Conservation (phyloP, 495 filamentous ascomycete genomes). For the Penicillium waksmanii region DNA sequence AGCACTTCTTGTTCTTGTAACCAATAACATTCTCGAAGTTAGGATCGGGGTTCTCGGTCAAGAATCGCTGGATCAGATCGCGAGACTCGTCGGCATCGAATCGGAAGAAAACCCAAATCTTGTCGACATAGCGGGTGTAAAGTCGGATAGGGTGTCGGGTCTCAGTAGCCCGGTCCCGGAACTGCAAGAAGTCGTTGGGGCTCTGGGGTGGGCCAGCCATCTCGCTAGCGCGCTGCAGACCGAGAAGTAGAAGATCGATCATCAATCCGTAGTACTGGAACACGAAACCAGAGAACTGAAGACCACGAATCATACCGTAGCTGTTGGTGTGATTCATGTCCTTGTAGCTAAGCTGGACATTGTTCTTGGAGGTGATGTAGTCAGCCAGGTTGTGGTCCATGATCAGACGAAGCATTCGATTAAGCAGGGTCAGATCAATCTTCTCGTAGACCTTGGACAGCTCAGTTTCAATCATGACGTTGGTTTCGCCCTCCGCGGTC, state of each 20-base stretch:
- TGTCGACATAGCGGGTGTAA: slow-evolving; percentile 97
- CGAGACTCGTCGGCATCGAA: slow-evolving; percentile 93
- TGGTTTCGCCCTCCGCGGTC: slow-evolving; percentile 92
- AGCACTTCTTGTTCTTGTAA: slow-evolving; percentile 99
- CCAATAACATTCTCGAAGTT: slow-evolving; percentile 99
- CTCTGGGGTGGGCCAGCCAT: slow-evolving; percentile 96
- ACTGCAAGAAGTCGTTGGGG: slow-evolving; percentile 98
- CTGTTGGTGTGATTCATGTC: slow-evolving; percentile 99
- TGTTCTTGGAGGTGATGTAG: slow-evolving; percentile 99
- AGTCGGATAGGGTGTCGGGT: slow-evolving; percentile 92
- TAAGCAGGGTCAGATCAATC: slow-evolving; percentile 95
- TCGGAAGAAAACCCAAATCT: slow-evolving; percentile 96
- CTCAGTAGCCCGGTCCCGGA: slow-evolving; percentile 88
- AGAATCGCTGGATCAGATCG: slow-evolving; percentile 95
- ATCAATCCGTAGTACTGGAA: slow-evolving; percentile 99
- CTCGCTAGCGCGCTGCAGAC: slow-evolving; percentile 91
- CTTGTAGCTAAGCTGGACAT: slow-evolving; percentile 98
- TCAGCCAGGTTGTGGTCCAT: slow-evolving; percentile 99
- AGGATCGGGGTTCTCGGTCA: slow-evolving; percentile 97
- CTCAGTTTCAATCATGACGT: slow-evolving; percentile 98
- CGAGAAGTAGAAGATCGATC: slow-evolving; percentile 90
- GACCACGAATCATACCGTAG: slow-evolving; percentile 95
- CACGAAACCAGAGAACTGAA: slow-evolving; percentile 97
- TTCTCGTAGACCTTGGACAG: slow-evolving; percentile 99
- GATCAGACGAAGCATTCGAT: slow-evolving; percentile 89